A percentile compares a stretch with the other conserved stretches of the same genome.
Conservation (phyloP, 805 yeast genomes). For the Yamadazyma tumulicola region DNA sequence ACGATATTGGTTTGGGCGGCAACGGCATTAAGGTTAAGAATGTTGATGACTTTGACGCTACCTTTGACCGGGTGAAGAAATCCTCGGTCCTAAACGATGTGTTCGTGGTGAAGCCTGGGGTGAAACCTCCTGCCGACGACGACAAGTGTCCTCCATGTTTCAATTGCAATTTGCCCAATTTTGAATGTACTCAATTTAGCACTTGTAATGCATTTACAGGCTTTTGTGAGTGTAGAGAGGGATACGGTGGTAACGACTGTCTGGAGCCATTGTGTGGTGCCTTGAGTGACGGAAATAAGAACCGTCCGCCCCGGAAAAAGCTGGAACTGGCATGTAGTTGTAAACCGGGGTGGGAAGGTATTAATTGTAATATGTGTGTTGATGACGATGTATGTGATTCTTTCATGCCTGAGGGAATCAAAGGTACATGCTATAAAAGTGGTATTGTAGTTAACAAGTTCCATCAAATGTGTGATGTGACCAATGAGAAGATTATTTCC, state of each 20-base stretch:
- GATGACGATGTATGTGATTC: conserved; percentile 74
- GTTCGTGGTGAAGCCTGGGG: conserved; percentile 14
- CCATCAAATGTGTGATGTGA: conserved; percentile 93
- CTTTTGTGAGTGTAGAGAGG: conserved; percentile 85
- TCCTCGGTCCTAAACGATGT: conserved; percentile 18
- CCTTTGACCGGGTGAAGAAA: conserved; percentile 9
- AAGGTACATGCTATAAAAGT: conserved; percentile 84
- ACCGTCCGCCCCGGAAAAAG: conserved; percentile 61
- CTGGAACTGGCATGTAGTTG: conserved; percentile 60
- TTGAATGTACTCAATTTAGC: conserved; percentile 86
- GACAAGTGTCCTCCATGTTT: conserved; percentile 79
- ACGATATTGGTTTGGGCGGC: conserved; percentile 60
- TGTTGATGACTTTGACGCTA: conserved; percentile 5
- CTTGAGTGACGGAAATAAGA: conserved; percentile 54
- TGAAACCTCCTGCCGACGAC: conserved; percentile 16
- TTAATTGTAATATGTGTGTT: conserved; percentile 86
- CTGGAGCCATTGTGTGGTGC: conserved; percentile 85
- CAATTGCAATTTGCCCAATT: conserved; percentile 90
- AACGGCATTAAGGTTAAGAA: conserved; percentile 3
- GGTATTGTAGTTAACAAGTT: conserved; percentile 79
- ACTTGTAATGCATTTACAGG: conserved; percentile 87
- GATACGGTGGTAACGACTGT: conserved; percentile 94
- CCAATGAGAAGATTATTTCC: conserved; percentile 79
- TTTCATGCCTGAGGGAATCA: conserved; percentile 80
- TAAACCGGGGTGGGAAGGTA: conserved; percentile 86